Percentiles rank a stretch among this genome's conserved stretches.
Conservation (phyloP, 352 stramenopile genomes). For the Phytophthora citricola region DNA sequence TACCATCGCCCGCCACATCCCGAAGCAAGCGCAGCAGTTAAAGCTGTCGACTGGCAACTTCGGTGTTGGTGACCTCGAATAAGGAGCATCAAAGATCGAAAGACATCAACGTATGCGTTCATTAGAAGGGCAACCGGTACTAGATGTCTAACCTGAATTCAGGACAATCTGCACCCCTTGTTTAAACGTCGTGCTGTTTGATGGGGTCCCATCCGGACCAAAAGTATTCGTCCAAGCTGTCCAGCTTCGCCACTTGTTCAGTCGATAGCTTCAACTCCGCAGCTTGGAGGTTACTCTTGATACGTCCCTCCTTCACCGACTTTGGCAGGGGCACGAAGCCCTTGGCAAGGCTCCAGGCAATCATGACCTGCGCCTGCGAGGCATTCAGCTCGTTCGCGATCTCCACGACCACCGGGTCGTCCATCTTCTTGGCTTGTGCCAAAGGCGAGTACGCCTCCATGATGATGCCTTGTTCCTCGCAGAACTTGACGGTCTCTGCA, state of each 20-base stretch:
- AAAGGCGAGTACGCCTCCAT: constrained; percentile 13
- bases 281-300: constrained; percentile 6
- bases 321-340: constrained; percentile 14
- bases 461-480: constrained; percentile 7
- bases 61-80: constrained; percentile 16
- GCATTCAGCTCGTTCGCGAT: constrained; percentile 12
- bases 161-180: not conserved
- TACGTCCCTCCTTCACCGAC: constrained; percentile 5
- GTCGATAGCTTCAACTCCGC: constrained; percentile 4
- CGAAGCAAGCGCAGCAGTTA: constrained; percentile 6
- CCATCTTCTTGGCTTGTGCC: constrained; percentile 2
- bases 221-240: constrained; percentile 9
- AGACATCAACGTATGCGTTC: constrained; percentile 7
- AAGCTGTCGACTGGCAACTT: constrained; percentile 17
- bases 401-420: constrained; percentile 5
- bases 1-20: not conserved
- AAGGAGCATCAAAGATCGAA: not conserved
- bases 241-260: constrained; percentile 7
- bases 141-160: too few species aligned
- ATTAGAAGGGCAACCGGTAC: not conserved
- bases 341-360: constrained; percentile 13
- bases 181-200: constrained; percentile 14
- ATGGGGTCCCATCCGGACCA: constrained; percentile 6
- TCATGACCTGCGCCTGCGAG: constrained; percentile 11
- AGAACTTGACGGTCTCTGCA: constrained; percentile 6